phyloP scores from a whole-genome alignment of 345 rosid species.

The Linum trigynum region DNA sequence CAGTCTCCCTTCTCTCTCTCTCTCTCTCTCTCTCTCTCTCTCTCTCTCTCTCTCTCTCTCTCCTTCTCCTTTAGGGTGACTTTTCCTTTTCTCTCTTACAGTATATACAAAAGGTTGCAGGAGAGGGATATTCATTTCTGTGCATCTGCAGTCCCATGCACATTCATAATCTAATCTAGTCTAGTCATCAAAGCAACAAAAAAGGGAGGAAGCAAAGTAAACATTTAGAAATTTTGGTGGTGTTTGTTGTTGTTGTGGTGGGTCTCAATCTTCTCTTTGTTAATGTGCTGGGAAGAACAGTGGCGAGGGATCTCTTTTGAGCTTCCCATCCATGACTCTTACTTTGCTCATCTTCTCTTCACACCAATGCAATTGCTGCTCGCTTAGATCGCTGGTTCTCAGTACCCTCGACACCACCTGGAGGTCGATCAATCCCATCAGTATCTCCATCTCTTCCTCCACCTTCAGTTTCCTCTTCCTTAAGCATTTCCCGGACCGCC shows the following conservation, averaged over 20 bases:
- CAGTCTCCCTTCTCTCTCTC: constrained; percentile 15
- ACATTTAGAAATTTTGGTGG: not conserved
- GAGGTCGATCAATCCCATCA: constrained; percentile 84
- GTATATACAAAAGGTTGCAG: constrained; percentile 25
- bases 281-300: constrained; percentile 93
- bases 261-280: constrained; percentile 12
- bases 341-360: constrained; percentile 98
- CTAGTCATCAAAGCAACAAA: constrained; percentile 31
- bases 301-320: constrained; percentile 83
- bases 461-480: constrained; percentile 53
- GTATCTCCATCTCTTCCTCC: constrained; percentile 76
- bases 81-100: not conserved
- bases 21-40: not conserved
- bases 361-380: constrained; percentile 84
- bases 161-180: constrained; percentile 14
- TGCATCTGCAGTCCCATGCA: constrained; percentile 15
- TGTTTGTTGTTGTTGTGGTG: constrained; percentile 1
- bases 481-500: constrained; percentile 56
- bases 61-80: not conserved
- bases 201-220: not conserved
- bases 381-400: constrained; percentile 60
- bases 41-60: not conserved
- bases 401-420: constrained; percentile 88
- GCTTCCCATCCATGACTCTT: constrained; percentile 50
- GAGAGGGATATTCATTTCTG: constrained; percentile 33